Base-by-base conservation (phyloP, 164 flowering plant species). In the Cinnamomum chago region DNA sequence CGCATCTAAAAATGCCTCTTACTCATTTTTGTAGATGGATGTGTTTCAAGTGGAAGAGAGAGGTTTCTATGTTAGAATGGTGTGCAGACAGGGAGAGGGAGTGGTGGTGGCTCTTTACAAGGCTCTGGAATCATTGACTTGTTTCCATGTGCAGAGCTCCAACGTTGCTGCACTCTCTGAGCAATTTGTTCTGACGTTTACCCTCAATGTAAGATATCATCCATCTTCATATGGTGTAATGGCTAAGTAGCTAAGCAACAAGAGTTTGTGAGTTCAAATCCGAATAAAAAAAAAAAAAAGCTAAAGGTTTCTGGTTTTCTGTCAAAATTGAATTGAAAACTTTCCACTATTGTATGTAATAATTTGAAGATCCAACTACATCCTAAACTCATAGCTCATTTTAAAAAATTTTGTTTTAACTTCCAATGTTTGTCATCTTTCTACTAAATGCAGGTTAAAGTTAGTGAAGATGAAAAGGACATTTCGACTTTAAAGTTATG, bases 91-190 rank as follows among this genome's bases (percentile, higher is more conserved):
- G 71, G 96, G 87, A 50, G 85, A 75, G 68, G 92, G 92, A 3
- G 84, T 90, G 40, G 90, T 88, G 2, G 84, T 67, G 7, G 81
- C 85, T 2, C 90, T 92, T 24, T 85, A 85, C 86, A 86, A 73
- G 75, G 90, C 92, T n/a, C 80, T 92, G 4, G 98, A 92, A 50
- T 90, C 98, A 12, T 82, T 92, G 22, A 50, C 83, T 0, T 72
- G 75, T 65, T 88, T 90, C 76, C 79, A 50, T 15, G 75, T 94
- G 17, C 86, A 80, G 47, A 88, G 72, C 82, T 86, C 96, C 20
- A 90, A 88, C 75, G 76, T 91, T 55, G 64, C 83, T 3, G 69
- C 90, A 2, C 74, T 74, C 58, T 78, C 83, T 3, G 90, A 90
- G 4, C 83, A 70, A 68, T 85, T 82, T 72, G 72, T 81, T 2